Evolutionary conservation across 768 basidiomycete species (phyloP).

Genomic region (Artomyces pyxidatus): DNA sequence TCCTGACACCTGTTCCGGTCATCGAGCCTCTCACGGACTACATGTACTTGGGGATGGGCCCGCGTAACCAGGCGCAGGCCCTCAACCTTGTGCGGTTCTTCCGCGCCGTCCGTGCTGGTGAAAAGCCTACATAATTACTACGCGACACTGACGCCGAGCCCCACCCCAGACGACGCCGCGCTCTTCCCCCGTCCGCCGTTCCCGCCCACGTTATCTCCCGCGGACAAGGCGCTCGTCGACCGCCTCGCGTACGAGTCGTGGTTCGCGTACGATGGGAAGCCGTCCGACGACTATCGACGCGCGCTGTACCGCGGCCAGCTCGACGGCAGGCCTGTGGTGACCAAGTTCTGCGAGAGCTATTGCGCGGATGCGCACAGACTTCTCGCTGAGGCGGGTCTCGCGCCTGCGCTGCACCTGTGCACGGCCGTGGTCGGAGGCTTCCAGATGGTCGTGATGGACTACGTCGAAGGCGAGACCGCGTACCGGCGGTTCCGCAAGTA

Average conservation of each 20-base stretch:
- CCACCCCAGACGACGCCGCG: not conserved
- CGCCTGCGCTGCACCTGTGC: constrained; percentile 8
- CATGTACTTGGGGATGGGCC: not conserved
- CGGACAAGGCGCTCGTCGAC: not conserved
- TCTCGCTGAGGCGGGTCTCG: constrained; percentile 3
- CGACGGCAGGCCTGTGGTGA: not conserved
- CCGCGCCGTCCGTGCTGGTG: not conserved
- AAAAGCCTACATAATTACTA: not conserved
- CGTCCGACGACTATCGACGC: not conserved
- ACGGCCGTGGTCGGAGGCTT: constrained; percentile 4
- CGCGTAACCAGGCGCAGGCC: not conserved
- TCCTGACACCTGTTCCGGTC: constrained; percentile 7
- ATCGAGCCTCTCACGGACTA: constrained; percentile 12
- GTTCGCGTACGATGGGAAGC: not conserved
- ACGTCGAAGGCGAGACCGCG: constrained; percentile 2
- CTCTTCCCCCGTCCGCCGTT: not conserved
- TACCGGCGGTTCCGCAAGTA: not conserved
- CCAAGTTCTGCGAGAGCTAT: constrained; percentile 13
- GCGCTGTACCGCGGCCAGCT: not conserved
- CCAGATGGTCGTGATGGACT: constrained; percentile 15
- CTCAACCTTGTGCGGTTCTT: not conserved
- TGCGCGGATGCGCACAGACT: constrained; percentile 4
- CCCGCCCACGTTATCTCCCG: not conserved
- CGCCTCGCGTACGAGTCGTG: not conserved
- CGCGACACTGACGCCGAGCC: not conserved